Evolutionary conservation across 805 yeast genomes (phyloP), one percentile per base, ranked within the genome.

Genomic region (Yarrowia porcina): DNA sequence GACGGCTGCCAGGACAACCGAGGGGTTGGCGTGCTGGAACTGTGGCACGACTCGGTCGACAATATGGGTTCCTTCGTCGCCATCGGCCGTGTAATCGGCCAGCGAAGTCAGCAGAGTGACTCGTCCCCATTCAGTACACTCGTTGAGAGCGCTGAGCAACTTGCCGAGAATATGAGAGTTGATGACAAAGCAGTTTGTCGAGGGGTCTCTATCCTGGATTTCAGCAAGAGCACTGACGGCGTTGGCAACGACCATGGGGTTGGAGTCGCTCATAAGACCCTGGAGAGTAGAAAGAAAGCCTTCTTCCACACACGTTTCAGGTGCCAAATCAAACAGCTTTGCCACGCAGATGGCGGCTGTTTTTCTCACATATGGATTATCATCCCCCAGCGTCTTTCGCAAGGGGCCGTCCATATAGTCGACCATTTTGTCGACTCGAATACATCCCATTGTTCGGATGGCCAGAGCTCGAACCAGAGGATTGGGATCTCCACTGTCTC

Each of bases 71-170:
- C 96, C 91, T 71, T 92, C 97, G 15, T 80, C 77, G 2, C 77
- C 72, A 49, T 80, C 82, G 1, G 72, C 69, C 0, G 96, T 79
- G 73, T 87, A 92, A 49, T 87, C 92, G 7, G 90, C 81, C 66
- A 94, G 76, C 1, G 97, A 91, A 1, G 89, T 83, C 64, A 94
- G 79, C 45, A 94, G 89, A 1, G 97, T 84, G 67, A 94, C 88
- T 70, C 99, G 83, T 11, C 99, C 99, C 99, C 99, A 94, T 76
- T 94, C 99, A 0, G 98, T 92, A 76, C 98, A 93, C 76, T 94
- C 99, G 74, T 93, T 93, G 67, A 94, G 79, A 13, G 97, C 96
- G 68, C 85, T 79, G 65, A 94, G 78, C 65, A 94, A 81, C 72
- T 86, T 88, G 59, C 75, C 77, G 35, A 82, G 71, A 4, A 74